phyloP scores from a whole-genome alignment of 2,329 filamentous ascomycete species.

The Fusarium buharicum region DNA sequence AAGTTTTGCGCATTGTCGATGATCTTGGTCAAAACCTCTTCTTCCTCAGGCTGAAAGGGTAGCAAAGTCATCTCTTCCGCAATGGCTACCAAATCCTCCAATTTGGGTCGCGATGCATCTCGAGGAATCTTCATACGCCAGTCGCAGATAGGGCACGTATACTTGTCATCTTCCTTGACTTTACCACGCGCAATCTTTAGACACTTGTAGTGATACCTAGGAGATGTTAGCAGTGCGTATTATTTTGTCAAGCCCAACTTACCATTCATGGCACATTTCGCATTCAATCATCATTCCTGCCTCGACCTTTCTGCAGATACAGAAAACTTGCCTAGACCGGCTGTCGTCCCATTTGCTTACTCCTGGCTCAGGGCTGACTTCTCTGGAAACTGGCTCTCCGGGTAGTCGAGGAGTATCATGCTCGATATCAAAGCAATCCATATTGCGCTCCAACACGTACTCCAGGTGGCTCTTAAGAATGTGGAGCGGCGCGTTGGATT shows the following conservation, averaged over 20 bases:
- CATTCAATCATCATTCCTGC: constrained; percentile 99
- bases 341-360: constrained; percentile 68
- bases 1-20: constrained; percentile 87
- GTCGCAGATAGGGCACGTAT: constrained; percentile 97
- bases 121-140: constrained; percentile 97
- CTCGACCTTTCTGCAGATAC: constrained; percentile 92
- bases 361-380: constrained; percentile 70
- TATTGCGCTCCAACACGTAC: constrained; percentile 88
- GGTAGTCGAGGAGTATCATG: constrained; percentile 87
- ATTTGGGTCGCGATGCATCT: constrained; percentile 92
- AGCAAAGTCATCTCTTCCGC: constrained; percentile 82
- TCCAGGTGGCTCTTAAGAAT: constrained; percentile 96
- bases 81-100: constrained; percentile 88
- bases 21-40: constrained; percentile 85
- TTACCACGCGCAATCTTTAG: constrained; percentile 97
- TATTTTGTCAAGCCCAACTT: constrained; percentile 49
- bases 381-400: constrained; percentile 89
- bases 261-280: constrained; percentile 98
- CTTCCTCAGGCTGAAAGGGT: constrained; percentile 96
- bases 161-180: constrained; percentile 98
- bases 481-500: constrained; percentile 95
- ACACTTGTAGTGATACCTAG: constrained; percentile 96
- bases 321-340: constrained; percentile 84
- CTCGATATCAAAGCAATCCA: constrained; percentile 88
- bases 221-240: constrained; percentile 6